A percentile compares a stretch with the other conserved stretches of the same genome.
These are phyloP conservation scores for Dendrocalamus latiflorus DNA, from an alignment of 202 grass and related monocot genomes.

Conservation along the genomic window DNA sequence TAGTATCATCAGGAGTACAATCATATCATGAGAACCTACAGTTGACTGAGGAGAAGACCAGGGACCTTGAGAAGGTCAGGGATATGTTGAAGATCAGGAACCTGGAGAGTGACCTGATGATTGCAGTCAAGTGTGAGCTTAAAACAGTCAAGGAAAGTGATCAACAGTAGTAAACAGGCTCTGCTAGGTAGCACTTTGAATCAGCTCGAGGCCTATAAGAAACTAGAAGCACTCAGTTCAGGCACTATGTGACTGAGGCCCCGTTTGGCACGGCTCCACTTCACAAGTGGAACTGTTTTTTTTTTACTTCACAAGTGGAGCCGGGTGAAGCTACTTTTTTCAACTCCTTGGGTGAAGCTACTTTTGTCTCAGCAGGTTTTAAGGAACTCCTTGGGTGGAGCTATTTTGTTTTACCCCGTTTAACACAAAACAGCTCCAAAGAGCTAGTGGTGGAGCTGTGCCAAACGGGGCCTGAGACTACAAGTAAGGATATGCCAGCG, in stretches of 20 bases:
- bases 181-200: slow-evolving; percentile 12
- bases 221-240: slow-evolving; percentile 29
- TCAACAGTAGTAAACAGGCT: slow-evolving; percentile 19
- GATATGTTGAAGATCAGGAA: slow-evolving; percentile 25
- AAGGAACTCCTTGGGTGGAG: no score
- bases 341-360: no score
- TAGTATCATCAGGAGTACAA: not conserved
- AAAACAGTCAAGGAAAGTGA: slow-evolving; percentile 13
- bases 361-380: no score
- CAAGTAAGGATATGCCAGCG: not conserved
- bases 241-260: not conserved
- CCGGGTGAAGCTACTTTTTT: no score
- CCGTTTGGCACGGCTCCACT: no score
- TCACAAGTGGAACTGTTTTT: no score
- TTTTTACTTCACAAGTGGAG: no score
- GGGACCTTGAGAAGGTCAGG: slow-evolving; percentile 17
- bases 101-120: slow-evolving; percentile 17
- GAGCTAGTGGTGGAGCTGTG: no score
- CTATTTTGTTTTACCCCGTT: no score
- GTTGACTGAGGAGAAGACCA: slow-evolving; percentile 27
- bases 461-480: no score
- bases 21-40: not conserved
- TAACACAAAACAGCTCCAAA: no score
- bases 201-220: slow-evolving; percentile 25
- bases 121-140: slow-evolving; percentile 20